A percentile compares a stretch with the other conserved stretches of the same genome.
phyloP scores from a whole-genome alignment of 2,329 filamentous ascomycete species.

The Hypoxylon sp. region DNA sequence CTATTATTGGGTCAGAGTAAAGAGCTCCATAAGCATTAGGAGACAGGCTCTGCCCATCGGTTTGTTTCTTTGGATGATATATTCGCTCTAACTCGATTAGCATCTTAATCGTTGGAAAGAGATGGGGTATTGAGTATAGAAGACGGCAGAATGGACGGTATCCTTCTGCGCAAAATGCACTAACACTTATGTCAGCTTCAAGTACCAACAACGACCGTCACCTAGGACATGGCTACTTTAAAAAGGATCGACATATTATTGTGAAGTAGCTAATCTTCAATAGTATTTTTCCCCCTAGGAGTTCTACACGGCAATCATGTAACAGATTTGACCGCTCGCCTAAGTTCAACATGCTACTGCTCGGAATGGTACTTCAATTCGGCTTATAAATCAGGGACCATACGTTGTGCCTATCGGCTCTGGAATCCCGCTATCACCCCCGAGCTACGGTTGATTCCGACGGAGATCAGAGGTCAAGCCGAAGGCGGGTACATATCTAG shows the following conservation, averaged over 20 bases:
- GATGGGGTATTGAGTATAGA: neutral
- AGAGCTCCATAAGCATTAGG: no score
- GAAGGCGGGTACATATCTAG: slow-evolving; percentile 21
- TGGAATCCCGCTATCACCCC: neutral
- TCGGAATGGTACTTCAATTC: neutral
- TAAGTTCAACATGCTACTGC: neutral
- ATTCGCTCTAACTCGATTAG: no score
- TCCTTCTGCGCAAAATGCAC: neutral
- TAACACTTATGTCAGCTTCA: neutral
- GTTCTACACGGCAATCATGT: neutral
- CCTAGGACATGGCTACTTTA: neutral
- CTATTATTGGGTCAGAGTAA: no score
- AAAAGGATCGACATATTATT: neutral
- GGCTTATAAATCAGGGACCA: neutral
- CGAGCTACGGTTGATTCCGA: slow-evolving; percentile 21
- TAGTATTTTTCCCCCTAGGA: neutral
- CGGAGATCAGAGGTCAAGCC: slow-evolving; percentile 17
- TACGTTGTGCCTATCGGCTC: neutral
- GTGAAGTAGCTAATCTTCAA: neutral
- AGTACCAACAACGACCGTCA: neutral
- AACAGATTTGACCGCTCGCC: neutral
- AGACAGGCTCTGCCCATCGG: no score
- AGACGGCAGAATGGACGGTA: neutral
- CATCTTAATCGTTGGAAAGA: no score
- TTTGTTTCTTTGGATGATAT: no score